These are phyloP conservation scores for Alnus glutinosa DNA, from an alignment of 306 rosid genomes.

Conservation along the genomic window DNA sequence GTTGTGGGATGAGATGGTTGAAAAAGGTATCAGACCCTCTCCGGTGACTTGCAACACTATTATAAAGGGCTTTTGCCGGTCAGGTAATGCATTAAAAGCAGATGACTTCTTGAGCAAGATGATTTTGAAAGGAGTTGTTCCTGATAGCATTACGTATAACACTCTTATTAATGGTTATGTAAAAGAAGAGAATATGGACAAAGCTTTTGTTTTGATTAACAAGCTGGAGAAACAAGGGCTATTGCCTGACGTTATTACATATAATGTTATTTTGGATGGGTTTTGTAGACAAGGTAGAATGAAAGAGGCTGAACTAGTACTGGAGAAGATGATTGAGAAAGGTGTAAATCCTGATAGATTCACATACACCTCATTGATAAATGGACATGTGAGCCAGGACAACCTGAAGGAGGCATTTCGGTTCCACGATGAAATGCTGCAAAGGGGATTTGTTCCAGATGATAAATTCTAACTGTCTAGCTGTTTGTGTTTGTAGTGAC, in stretches of 20 bases:
- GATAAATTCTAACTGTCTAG: constrained; percentile 57
- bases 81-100: constrained; percentile 58
- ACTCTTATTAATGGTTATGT: constrained; percentile 76
- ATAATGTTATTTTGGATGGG: constrained; percentile 67
- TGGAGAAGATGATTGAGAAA: constrained; percentile 72
- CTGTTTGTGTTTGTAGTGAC: constrained; percentile 16
- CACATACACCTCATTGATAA: constrained; percentile 72
- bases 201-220: constrained; percentile 56
- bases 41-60: constrained; percentile 71
- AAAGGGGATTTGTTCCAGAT: constrained; percentile 86
- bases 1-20: constrained; percentile 85
- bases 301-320: constrained; percentile 74
- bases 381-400: constrained; percentile 82
- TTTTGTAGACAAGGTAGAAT: constrained; percentile 74
- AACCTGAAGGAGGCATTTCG: constrained; percentile 83
- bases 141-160: constrained; percentile 78
- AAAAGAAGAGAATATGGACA: constrained; percentile 67
- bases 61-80: constrained; percentile 75
- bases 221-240: constrained; percentile 76
- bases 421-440: constrained; percentile 90
- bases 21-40: constrained; percentile 67
- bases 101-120: constrained; percentile 61
- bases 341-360: constrained; percentile 76
- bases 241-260: constrained; percentile 64
- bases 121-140: constrained; percentile 61